Percentiles rank a stretch among this genome's conserved stretches.
Conservation (phyloP, 495 filamentous ascomycete species). For the Pyrenopolyporus hunteri region DNA sequence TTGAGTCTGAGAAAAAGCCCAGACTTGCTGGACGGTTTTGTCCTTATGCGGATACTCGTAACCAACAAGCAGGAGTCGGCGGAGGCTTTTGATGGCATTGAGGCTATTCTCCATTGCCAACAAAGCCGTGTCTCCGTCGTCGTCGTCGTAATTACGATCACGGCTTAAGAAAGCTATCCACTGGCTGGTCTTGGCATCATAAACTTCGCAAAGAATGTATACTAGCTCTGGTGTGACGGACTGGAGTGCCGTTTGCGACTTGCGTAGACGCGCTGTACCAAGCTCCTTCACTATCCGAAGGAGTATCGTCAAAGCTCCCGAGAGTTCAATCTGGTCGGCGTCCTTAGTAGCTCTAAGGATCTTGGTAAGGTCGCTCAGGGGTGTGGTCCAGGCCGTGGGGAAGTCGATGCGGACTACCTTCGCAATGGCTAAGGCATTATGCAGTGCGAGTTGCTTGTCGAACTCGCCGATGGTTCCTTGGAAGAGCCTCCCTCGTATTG, state of each 20-base stretch:
- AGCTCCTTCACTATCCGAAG: slow-evolving; percentile 90
- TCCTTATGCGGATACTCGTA: slow-evolving; percentile 85
- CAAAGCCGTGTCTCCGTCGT: slow-evolving; percentile 65
- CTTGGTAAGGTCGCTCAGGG: slow-evolving; percentile 62
- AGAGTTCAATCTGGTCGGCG: slow-evolving; percentile 60
- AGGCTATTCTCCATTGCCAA: slow-evolving; percentile 75
- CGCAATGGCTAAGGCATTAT: slow-evolving; percentile 84
- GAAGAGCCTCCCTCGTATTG: slow-evolving; percentile 75
- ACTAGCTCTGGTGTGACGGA: slow-evolving; percentile 80
- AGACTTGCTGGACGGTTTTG: slow-evolving; percentile 74
- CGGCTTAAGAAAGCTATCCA: slow-evolving; percentile 69
- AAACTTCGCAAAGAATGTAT: slow-evolving; percentile 75
- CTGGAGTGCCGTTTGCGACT: slow-evolving; percentile 73
- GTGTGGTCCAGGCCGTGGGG: slow-evolving; percentile 78
- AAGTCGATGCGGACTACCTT: slow-evolving; percentile 91
- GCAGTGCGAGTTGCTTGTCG: slow-evolving; percentile 72
- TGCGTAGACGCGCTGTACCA: slow-evolving; percentile 73
- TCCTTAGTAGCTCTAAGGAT: slow-evolving; percentile 59
- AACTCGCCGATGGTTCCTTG: slow-evolving; percentile 75
- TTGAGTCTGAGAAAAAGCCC: slow-evolving; percentile 72
- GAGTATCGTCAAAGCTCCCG: slow-evolving; percentile 75
- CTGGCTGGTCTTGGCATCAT: slow-evolving; percentile 70
- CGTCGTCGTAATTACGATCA: slow-evolving; percentile 52
- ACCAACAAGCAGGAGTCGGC: slow-evolving; percentile 78
- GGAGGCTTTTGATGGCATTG: slow-evolving; percentile 75